Base-by-base conservation (phyloP, 2,329 filamentous ascomycete genomes). In the Venturia pyrina region DNA sequence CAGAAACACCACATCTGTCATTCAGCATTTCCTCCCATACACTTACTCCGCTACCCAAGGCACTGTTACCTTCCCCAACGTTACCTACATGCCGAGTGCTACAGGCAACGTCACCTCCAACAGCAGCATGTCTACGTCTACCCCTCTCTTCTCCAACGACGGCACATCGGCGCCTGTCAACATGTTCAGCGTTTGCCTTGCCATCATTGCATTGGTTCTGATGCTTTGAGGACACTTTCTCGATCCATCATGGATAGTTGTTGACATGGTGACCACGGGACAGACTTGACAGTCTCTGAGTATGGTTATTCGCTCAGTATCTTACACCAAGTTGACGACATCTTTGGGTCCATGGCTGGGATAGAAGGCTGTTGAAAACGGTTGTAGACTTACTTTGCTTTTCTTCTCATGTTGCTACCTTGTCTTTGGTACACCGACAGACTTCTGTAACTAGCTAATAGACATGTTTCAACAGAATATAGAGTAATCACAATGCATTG, bases 381-480 rank as follows among this genome's bases (percentile, higher is more conserved):
- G 28, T 37, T 37, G 19, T 15, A 59, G 53, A 59, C 53, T 59
- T 59, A 59, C 53, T 59, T 37, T 59, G 21, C 21, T 59, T 59
- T 59, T 59, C 28, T 59, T 59, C 32, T 59, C 32, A 59, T 59
- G 53, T 59, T 59, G 32, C 24, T 59, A 59, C 37, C 53, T 59
- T 59, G 53, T 37, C 53, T 59, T 32, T 59, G 37, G 19, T 37
- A 59, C 53, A 32, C 8, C 15, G 15, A 37, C 53, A 59, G 53
- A 37, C 53, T 59, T 28, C 48, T 59, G 28, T 59, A 59, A 40
- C 53, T 37, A 59, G 28, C 53, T 59, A 59, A 21, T 17, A 37
- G 53, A 59, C 53, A 59, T 59, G 53, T 32, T 8, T 37, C 53
- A 59, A 10, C 8, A 59, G 13, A 15, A 59, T 59, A 59, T 59